Percentiles rank a stretch among this genome's conserved stretches.
phyloP scores from a whole-genome alignment of 2,329 filamentous ascomycete species.

The Venturia asperata region DNA sequence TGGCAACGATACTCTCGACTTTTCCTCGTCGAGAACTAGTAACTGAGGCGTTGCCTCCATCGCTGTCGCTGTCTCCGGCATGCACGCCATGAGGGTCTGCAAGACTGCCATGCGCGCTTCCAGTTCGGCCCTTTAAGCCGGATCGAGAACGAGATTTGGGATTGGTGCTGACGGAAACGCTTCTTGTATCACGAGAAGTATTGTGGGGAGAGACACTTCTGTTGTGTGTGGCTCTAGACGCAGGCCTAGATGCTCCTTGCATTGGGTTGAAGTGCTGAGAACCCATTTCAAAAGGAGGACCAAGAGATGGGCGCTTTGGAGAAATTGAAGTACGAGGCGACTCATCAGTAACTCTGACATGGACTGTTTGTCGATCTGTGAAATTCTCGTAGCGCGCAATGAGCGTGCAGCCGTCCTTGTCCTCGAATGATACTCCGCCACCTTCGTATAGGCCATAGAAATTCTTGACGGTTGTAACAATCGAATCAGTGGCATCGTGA shows the following conservation, averaged over 20 bases:
- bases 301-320: conserved; percentile 47
- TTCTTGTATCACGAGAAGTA: conserved; percentile 64
- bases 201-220: conserved; percentile 65
- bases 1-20: conserved; percentile 70
- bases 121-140: conserved; percentile 58
- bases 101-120: conserved; percentile 50
- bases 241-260: conserved; percentile 58
- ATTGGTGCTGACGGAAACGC: conserved; percentile 65
- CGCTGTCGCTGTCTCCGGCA: conserved; percentile 64
- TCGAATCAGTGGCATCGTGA: conserved; percentile 94
- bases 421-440: conserved; percentile 87
- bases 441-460: conserved; percentile 92
- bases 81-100: conserved; percentile 49
- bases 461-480: conserved; percentile 97
- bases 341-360: conserved; percentile 68
- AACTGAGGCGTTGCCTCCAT: conserved; percentile 69
- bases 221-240: conserved; percentile 63
- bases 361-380: conserved; percentile 82
- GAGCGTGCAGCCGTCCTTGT: conserved; percentile 78
- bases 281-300: conserved; percentile 58
- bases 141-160: conserved; percentile 53
- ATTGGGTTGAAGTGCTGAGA: conserved; percentile 53
- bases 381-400: conserved; percentile 98
- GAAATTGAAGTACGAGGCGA: conserved; percentile 41
- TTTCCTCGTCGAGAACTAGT: conserved; percentile 65